Percentiles rank a stretch among this genome's conserved stretches.
Conservation (phyloP, 2,329 filamentous ascomycete genomes). For the Calonectria naviculata region DNA sequence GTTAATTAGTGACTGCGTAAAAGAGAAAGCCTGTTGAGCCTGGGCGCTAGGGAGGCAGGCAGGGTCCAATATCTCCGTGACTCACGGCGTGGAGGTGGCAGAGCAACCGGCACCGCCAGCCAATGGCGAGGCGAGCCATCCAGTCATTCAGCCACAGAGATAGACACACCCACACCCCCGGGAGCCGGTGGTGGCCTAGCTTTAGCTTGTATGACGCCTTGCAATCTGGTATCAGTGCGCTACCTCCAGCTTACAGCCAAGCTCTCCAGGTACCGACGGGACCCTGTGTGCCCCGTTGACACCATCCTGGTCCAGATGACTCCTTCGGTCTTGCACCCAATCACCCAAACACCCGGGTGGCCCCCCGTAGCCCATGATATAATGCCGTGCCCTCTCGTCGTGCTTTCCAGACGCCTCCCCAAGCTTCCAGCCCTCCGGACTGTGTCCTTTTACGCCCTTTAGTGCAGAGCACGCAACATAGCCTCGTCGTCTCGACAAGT, state of each 20-base stretch:
- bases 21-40: not conserved
- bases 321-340: slow-evolving; percentile 33
- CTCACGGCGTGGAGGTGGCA: slow-evolving; percentile 13
- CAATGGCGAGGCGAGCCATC: not conserved
- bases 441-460: slow-evolving; percentile 26
- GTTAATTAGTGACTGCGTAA: not conserved
- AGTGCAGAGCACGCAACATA: slow-evolving; percentile 37
- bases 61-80: slow-evolving; percentile 10
- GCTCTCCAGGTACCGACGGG: slow-evolving; percentile 2
- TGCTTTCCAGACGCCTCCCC: slow-evolving; percentile 36
- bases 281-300: slow-evolving; percentile 18
- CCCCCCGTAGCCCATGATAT: slow-evolving; percentile 27
- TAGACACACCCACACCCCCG: not conserved
- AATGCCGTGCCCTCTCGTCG: slow-evolving; percentile 30
- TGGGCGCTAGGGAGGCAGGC: not conserved
- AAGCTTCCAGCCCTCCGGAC: slow-evolving; percentile 25
- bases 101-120: slow-evolving; percentile 1
- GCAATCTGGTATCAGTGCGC: slow-evolving; percentile 4
- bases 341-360: too few relatives aligned
- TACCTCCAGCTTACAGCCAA: slow-evolving; percentile 1
- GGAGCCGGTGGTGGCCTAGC: slow-evolving; percentile 14
- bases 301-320: slow-evolving; percentile 40
- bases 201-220: not conserved
- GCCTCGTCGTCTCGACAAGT: slow-evolving; percentile 5
- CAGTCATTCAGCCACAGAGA: slow-evolving; percentile 9